Evolutionary conservation across 164 flowering plant genomes (phyloP).

Genomic region (Macadamia integrifolia): DNA sequence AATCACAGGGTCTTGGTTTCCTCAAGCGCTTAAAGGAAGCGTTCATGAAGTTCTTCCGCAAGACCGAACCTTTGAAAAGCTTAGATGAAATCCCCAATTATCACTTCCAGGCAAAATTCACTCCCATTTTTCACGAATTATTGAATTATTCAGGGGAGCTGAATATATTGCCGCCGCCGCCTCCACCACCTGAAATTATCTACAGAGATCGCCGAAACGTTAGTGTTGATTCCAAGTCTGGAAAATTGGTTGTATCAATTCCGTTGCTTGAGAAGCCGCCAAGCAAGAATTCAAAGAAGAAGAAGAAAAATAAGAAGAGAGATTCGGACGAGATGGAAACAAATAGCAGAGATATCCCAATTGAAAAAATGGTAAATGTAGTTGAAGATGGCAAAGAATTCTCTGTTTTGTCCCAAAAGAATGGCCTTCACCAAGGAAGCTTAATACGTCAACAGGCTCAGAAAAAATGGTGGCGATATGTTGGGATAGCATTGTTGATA

Average conservation of each 20-base stretch:
- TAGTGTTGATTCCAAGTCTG: conserved; percentile 5
- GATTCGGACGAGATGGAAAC: background rate
- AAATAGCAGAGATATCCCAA: background rate
- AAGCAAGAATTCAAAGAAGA: background rate
- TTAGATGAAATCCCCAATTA: conserved; percentile 4
- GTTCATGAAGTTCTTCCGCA: conserved; percentile 8
- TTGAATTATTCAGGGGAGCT: background rate
- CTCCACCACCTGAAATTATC: background rate
- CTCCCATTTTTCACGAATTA: conserved; percentile 14
- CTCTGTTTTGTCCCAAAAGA: conserved; percentile 1
- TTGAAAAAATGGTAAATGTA: conserved; percentile 7
- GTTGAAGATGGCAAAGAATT: conserved; percentile 9
- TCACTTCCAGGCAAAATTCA: conserved; percentile 20
- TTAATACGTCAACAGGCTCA: background rate
- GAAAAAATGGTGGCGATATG: conserved; percentile 14
- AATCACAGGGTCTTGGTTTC: conserved; percentile 13
- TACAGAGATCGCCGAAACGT: background rate
- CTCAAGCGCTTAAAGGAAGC: conserved; percentile 17
- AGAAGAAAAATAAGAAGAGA: conserved; percentile 6
- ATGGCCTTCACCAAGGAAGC: background rate
- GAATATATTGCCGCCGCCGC: background rate
- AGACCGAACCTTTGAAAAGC: background rate
- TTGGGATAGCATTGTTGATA: conserved; percentile 12
- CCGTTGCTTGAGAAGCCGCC: background rate
- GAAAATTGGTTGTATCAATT: background rate